Evolutionary conservation across 805 yeast genomes (phyloP), one percentile per base, ranked within the genome.

Genomic region (Groenewaldozyma tartarivorans): DNA sequence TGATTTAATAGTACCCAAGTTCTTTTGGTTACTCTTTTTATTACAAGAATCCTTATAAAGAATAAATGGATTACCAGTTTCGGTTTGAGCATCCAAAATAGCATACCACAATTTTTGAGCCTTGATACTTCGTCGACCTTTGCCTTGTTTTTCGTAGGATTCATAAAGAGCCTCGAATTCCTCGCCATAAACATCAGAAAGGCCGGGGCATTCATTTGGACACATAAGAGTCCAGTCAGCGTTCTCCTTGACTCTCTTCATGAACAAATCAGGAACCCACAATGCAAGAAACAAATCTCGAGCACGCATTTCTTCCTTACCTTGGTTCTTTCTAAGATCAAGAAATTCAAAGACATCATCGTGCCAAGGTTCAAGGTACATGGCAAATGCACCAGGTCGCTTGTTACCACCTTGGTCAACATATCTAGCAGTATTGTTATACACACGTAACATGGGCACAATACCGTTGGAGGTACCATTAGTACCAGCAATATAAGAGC

Each of bases 391-490:
- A 43, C 96, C 96, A 0, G 97, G 97, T 51, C 97, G 69, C 60
- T 86, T 86, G 63, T 87, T 88, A 33, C 96, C 96, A 44, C 97
- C 97, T 65, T 90, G 97, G 53, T 88, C 96, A 22, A 88, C 96
- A 55, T 86, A 88, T 50, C 95, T 71, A 11, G 96, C 95, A 20
- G 96, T 87, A 60, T 85, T 81, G 65, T 90, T 88, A 66, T 81
- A 88, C 2, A 88, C 96, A 49, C 94, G 74, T 18, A 88, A 66
- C 96, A 88, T 85, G 4, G 97, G 97, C 27, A 88, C 83, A 35
- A 88, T 63, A 17, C 97, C 97, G 46, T 77, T 81, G 1, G 95
- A 84, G 3, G 79, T 72, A 34, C 96, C 96, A 53, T 81, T 81
- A 1, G 95, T 75, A 42, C 94, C 88, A 15, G 88, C 78, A 47